Evolutionary conservation across 108 stramenopile genomes (phyloP).

Genomic region (Parietichytrium sp.): DNA sequence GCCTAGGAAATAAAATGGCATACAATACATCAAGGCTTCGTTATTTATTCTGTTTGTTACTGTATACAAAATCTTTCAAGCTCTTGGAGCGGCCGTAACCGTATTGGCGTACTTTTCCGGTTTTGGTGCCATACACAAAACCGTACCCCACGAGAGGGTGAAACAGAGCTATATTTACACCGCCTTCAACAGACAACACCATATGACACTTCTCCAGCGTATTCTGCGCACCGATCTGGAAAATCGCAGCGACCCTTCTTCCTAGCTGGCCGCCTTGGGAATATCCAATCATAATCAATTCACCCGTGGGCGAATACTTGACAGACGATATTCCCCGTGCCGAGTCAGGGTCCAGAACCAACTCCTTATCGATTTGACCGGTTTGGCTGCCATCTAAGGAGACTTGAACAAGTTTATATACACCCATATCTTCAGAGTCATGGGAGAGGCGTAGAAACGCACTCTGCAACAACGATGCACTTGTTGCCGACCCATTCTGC

Average conservation of each 20-base stretch:
- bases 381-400: not conserved
- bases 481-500: not conserved
- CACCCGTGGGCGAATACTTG: slow-evolving; percentile 82
- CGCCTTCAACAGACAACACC: slow-evolving; percentile 76
- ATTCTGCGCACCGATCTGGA: not conserved
- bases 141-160: slow-evolving; percentile 90
- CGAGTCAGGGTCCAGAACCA: not conserved
- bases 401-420: not conserved
- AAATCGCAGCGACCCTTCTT: slow-evolving; percentile 51
- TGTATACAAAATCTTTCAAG: too few species aligned
- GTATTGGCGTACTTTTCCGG: slow-evolving; percentile 59
- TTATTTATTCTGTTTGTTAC: too few species aligned
- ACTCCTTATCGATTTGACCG: not conserved
- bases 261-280: slow-evolving; percentile 66
- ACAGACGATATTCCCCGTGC: slow-evolving; percentile 79
- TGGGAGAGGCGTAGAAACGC: not conserved
- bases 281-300: slow-evolving; percentile 86
- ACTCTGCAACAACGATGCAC: not conserved
- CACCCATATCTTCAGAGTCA: not conserved
- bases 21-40: too few species aligned
- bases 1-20: too few species aligned
- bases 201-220: slow-evolving; percentile 57
- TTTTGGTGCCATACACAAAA: slow-evolving; percentile 94
- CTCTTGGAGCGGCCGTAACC: slow-evolving; percentile 11
- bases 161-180: slow-evolving; percentile 93